Evolutionary conservation across 1,139 yeast species (phyloP).

Genomic region (Suhomyces taliae): DNA sequence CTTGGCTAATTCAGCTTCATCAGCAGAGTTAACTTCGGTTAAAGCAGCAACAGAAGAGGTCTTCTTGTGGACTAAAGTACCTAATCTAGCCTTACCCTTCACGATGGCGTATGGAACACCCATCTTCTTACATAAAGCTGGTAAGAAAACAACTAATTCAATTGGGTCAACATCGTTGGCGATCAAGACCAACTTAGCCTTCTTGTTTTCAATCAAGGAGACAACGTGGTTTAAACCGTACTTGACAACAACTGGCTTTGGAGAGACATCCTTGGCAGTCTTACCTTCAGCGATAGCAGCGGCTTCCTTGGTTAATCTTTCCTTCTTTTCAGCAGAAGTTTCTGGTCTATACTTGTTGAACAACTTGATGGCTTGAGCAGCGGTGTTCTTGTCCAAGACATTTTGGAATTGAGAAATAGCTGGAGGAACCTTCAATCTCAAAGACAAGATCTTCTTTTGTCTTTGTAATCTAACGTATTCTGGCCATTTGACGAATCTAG

Average conservation of each 20-base stretch:
- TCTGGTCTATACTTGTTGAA: conserved; percentile 99
- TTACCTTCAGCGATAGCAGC: conserved; percentile 98
- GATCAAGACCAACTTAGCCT: conserved; percentile 93
- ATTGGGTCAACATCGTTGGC: conserved; percentile 99
- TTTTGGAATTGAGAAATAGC: conserved; percentile 94
- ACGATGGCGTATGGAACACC: conserved; percentile 98
- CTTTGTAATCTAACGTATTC: conserved; percentile 95
- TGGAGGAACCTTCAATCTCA: conserved; percentile 99
- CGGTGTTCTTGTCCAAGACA: conserved; percentile 97
- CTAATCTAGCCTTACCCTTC: conserved; percentile 98
- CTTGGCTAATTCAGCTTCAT: conserved; percentile 91
- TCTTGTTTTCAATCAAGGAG: conserved; percentile 94
- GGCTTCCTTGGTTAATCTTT: conserved; percentile 97
- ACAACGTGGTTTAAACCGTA: conserved; percentile 99
- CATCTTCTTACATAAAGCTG: conserved; percentile 98
- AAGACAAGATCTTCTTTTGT: conserved; percentile 91
- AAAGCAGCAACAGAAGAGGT: conserved; percentile 96
- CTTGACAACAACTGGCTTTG: conserved; percentile 94
- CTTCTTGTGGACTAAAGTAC: conserved; percentile 96
- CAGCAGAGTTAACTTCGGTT: conserved; percentile 91
- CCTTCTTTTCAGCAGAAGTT: conserved; percentile 95
- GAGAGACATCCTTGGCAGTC: conserved; percentile 91
- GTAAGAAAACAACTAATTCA: conserved; percentile 93
- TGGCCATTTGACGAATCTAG: conserved; percentile 98
- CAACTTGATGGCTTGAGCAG: conserved; percentile 93